Evolutionary conservation across 768 basidiomycete genomes (phyloP).

Genomic region (Collybia sordida): DNA sequence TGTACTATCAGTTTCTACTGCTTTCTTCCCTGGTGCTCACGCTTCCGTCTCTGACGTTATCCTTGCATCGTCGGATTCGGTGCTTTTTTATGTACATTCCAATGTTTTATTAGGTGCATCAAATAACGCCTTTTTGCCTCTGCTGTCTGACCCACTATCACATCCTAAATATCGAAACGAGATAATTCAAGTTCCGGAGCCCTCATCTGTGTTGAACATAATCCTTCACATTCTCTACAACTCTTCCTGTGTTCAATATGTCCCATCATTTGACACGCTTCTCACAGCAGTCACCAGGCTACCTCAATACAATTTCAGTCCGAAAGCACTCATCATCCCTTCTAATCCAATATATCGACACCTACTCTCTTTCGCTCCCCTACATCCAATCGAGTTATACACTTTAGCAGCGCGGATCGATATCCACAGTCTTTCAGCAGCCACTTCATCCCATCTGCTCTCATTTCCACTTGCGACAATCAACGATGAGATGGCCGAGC

Average conservation of each 20-base stretch:
- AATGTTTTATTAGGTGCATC: constrained; percentile 42
- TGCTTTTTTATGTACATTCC: constrained; percentile 62
- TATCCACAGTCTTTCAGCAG: constrained; percentile 35
- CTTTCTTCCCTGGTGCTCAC: constrained; percentile 22
- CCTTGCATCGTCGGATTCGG: constrained; percentile 54
- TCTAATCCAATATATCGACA: constrained; percentile 24
- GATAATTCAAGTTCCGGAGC: constrained; percentile 40
- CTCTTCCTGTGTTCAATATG: constrained; percentile 46
- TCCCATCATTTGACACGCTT: constrained; percentile 47
- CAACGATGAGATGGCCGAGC: background rate
- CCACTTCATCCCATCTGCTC: constrained; percentile 6
- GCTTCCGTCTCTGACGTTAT: constrained; percentile 25
- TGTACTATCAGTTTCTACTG: constrained; percentile 24
- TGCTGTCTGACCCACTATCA: constrained; percentile 21
- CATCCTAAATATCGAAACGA: constrained; percentile 14
- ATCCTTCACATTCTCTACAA: constrained; percentile 53
- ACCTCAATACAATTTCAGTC: constrained; percentile 18
- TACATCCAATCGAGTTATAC: constrained; percentile 35
- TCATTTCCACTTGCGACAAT: background rate
- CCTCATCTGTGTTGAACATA: constrained; percentile 47
- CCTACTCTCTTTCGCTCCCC: constrained; percentile 26
- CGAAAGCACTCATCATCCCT: constrained; percentile 20
- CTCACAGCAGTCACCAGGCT: constrained; percentile 36
- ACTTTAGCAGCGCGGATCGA: constrained; percentile 34
- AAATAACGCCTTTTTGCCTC: constrained; percentile 42